Conservation (phyloP, 208 protist species). For the Leishmania guyanensis region DNA sequence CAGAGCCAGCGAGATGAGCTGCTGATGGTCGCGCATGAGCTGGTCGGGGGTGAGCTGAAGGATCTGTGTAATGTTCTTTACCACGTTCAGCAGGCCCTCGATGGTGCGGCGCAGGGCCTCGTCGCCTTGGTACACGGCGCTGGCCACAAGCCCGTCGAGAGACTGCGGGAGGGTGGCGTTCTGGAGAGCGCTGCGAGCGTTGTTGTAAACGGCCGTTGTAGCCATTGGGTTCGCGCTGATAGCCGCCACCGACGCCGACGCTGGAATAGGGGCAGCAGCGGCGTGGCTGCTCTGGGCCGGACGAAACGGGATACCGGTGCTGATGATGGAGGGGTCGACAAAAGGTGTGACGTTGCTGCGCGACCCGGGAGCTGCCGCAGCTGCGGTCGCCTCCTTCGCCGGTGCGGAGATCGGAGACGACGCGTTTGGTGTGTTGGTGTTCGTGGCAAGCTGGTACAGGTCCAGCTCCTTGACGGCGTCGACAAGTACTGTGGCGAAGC, state of each 20-base stretch:
- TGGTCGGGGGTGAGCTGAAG: conserved; percentile 70
- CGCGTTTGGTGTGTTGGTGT: conserved; percentile 5
- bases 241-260: conserved; percentile 17
- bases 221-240: conserved; percentile 27
- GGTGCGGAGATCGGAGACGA: conserved; percentile 1
- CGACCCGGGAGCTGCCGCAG: conserved; percentile 3
- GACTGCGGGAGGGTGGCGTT: conserved; percentile 75
- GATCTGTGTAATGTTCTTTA: conserved; percentile 78
- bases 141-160: conserved; percentile 68
- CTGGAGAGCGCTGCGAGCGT: conserved; percentile 52
- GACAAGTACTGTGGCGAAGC: conserved; percentile 47
- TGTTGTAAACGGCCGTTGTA: conserved; percentile 25
- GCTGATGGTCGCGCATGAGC: conserved; percentile 71
- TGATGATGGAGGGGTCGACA: conserved; percentile 40
- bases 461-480: conserved; percentile 38
- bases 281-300: conserved; percentile 10
- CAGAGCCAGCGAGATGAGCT: conserved; percentile 78
- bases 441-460: conserved; percentile 50
- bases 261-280: not conserved
- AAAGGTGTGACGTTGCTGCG: conserved; percentile 15
- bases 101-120: conserved; percentile 55
- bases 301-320: conserved; percentile 30
- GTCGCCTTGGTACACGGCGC: conserved; percentile 65
- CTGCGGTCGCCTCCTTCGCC: not conserved
- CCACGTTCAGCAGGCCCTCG: conserved; percentile 57